These are phyloP conservation scores for Blastobotrys apis DNA, from an alignment of 1,139 yeast genomes.

Conservation along the genomic window DNA sequence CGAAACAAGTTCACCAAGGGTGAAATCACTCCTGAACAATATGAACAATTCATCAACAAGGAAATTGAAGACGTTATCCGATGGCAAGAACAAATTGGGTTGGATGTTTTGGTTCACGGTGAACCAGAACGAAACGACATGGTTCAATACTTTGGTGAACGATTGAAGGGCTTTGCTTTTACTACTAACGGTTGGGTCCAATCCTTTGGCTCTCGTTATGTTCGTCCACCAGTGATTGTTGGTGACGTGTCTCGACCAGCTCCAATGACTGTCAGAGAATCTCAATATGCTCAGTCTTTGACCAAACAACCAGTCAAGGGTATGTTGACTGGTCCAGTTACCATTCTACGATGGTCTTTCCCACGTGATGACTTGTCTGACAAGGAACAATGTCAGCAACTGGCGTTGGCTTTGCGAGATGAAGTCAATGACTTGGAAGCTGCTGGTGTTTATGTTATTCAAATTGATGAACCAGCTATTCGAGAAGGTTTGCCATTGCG, in stretches of 20 bases:
- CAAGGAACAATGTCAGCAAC: conserved; percentile 93
- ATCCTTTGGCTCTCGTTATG: conserved; percentile 99
- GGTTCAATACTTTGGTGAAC: conserved; percentile 99
- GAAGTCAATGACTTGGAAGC: conserved; percentile 97
- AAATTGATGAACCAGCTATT: conserved; percentile 99
- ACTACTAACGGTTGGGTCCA: conserved; percentile 99
- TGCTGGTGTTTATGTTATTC: conserved; percentile 96
- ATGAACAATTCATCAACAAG: conserved; percentile 92
- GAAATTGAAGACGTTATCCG: conserved; percentile 93
- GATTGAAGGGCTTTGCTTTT: conserved; percentile 95
- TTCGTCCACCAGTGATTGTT: conserved; percentile 98
- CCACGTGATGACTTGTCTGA: conserved; percentile 98
- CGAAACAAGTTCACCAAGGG: conserved; percentile 98
- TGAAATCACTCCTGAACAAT: conserved; percentile 87
- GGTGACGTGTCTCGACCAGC: conserved; percentile 99
- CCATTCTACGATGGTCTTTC: conserved; percentile 99
- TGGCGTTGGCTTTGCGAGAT: conserved; percentile 96
- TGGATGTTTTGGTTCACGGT: conserved; percentile 98
- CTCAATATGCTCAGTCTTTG: conserved; percentile 96
- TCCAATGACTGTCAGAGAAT: conserved; percentile 98
- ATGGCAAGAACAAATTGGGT: conserved; percentile 98
- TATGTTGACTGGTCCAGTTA: conserved; percentile 99
- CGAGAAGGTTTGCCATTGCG: conserved; percentile 99
- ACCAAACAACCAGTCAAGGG: conserved; percentile 97
- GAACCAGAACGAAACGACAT: conserved; percentile 99